A percentile compares a stretch with the other conserved stretches of the same genome.
Conservation (phyloP, 2,329 filamentous ascomycete genomes). For the Lasiodiplodia hormozganensis region DNA sequence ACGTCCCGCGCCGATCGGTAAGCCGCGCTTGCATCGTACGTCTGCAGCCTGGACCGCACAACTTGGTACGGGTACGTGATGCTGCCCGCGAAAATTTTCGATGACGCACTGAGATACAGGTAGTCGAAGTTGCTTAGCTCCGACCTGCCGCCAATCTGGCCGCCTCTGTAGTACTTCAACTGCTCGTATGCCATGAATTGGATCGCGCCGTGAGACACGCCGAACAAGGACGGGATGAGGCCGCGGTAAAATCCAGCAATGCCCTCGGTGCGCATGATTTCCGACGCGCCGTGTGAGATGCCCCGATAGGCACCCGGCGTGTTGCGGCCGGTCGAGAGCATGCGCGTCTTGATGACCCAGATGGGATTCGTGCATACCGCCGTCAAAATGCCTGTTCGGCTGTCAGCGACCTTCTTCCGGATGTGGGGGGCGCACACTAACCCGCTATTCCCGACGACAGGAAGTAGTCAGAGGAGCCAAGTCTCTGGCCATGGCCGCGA, state of each 20-base stretch:
- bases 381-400: constrained; percentile 70
- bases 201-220: constrained; percentile 89
- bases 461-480: constrained; percentile 78
- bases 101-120: constrained; percentile 77
- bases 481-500: constrained; percentile 48
- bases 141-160: constrained; percentile 38
- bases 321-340: constrained; percentile 83
- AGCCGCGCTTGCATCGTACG: constrained; percentile 77
- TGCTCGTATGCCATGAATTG: constrained; percentile 96
- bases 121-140: constrained; percentile 75
- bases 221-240: constrained; percentile 80
- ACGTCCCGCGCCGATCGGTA: constrained; percentile 80
- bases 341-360: constrained; percentile 98
- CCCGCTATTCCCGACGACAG: constrained; percentile 70
- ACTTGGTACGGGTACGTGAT: constrained; percentile 96
- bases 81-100: constrained; percentile 88
- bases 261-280: constrained; percentile 76
- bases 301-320: constrained; percentile 80
- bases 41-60: constrained; percentile 85
- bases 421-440: constrained; percentile 39
- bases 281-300: constrained; percentile 72
- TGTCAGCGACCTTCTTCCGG: constrained; percentile 34
- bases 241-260: constrained; percentile 85
- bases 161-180: constrained; percentile 67
- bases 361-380: constrained; percentile 90